phyloP scores from a whole-genome alignment of 2,329 filamentous ascomycete genomes.

The Grosmannia penicillata region DNA sequence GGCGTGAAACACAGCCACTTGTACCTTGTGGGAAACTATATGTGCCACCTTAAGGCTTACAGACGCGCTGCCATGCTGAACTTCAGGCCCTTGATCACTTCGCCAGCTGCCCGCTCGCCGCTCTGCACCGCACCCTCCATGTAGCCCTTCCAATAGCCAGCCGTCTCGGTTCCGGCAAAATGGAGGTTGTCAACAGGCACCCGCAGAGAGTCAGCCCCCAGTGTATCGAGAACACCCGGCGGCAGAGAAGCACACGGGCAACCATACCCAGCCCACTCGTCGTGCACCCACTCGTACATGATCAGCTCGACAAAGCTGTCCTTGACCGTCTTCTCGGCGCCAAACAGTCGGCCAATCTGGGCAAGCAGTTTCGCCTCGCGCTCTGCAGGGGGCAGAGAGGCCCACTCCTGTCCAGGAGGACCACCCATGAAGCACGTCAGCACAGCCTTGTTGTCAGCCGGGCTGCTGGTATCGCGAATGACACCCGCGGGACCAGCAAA shows the following conservation, averaged over 20 bases:
- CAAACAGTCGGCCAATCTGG: neutral
- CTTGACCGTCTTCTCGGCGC: no score
- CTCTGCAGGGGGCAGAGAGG: slow-evolving; percentile 8
- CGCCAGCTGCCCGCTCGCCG: slow-evolving; percentile 30
- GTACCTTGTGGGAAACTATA: no score
- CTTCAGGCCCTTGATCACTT: slow-evolving; percentile 18
- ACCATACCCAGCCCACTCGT: slow-evolving; percentile 7
- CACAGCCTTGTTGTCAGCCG: slow-evolving; percentile 15
- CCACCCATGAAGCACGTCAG: slow-evolving; percentile 27
- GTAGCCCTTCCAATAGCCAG: slow-evolving; percentile 38
- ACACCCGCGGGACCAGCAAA: slow-evolving; percentile 4
- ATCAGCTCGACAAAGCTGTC: no score
- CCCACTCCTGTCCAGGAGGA: slow-evolving; percentile 19
- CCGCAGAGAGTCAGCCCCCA: slow-evolving; percentile 14
- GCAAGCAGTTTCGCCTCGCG: no score
- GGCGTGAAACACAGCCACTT: no score
- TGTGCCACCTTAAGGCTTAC: no score
- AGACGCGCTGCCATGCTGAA: no score
- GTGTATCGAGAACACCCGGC: slow-evolving; percentile 4
- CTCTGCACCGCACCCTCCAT: slow-evolving; percentile 41
- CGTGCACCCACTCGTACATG: no score
- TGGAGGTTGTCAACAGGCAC: slow-evolving; percentile 19
- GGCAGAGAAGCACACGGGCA: slow-evolving; percentile 5
- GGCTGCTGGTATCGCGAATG: slow-evolving; percentile 5
- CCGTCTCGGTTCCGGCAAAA: slow-evolving; percentile 40